phyloP scores from a whole-genome alignment of 768 basidiomycete genomes.

The Pisolithus marmoratus region DNA sequence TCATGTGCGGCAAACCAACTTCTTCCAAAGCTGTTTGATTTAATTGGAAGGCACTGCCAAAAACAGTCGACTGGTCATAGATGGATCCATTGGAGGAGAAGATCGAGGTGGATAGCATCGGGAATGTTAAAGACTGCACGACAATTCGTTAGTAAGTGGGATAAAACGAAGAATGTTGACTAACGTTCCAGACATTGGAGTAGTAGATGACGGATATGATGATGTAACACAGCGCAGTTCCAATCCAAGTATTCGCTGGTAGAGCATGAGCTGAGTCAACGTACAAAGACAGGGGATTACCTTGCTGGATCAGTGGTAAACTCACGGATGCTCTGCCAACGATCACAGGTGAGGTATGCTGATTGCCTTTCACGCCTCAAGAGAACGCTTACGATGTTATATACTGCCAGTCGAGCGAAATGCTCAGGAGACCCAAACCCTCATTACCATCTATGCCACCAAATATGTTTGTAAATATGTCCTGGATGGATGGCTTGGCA shows the following conservation, averaged over 20 bases:
- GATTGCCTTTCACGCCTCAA: too few species aligned
- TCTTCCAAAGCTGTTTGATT: constrained; percentile 49
- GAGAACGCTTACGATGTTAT: constrained; percentile 16
- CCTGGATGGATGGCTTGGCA: constrained; percentile 15
- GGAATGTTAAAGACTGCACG: constrained; percentile 43
- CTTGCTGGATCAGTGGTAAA: constrained; percentile 51
- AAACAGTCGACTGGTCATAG: constrained; percentile 51
- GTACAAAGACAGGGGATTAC: constrained; percentile 18
- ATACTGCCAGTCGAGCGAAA: constrained; percentile 53
- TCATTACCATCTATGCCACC: constrained; percentile 66
- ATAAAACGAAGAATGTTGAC: constrained; percentile 6
- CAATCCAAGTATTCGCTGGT: constrained; percentile 54
- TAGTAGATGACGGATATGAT: constrained; percentile 55
- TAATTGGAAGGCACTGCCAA: constrained; percentile 44
- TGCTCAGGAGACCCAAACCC: constrained; percentile 53
- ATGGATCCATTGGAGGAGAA: constrained; percentile 49
- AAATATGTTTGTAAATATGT: constrained; percentile 40
- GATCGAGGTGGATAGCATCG: constrained; percentile 56
- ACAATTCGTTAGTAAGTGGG: constrained; percentile 17
- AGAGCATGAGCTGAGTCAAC: neutral
- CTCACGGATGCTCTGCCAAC: constrained; percentile 35
- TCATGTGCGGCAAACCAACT: constrained; percentile 43
- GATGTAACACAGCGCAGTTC: constrained; percentile 47
- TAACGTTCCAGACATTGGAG: constrained; percentile 55
- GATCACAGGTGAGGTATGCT: too few species aligned